A percentile compares a stretch with the other conserved stretches of the same genome.
Evolutionary conservation across 768 basidiomycete genomes (phyloP).

Genomic region (Leucocoprinus birnbaumii): DNA sequence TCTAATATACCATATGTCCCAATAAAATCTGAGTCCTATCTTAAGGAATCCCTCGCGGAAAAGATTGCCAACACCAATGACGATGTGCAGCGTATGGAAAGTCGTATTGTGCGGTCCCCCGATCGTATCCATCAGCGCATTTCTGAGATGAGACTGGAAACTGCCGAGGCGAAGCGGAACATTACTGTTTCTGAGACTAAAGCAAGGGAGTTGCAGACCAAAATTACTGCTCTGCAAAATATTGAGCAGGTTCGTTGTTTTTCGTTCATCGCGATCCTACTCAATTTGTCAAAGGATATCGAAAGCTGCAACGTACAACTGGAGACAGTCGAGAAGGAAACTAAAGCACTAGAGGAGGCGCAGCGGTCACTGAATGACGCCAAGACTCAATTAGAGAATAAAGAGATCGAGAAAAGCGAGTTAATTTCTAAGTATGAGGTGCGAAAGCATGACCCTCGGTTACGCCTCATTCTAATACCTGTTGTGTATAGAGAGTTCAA

Average conservation of each 20-base stretch:
- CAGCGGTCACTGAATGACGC: slow-evolving; percentile 69
- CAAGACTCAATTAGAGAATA: slow-evolving; percentile 65
- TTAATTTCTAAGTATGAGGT: slow-evolving; percentile 69
- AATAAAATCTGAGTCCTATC: neutral
- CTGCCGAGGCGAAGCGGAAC: slow-evolving; percentile 67
- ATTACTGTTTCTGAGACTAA: slow-evolving; percentile 68
- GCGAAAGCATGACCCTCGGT: neutral
- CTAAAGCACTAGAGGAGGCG: slow-evolving; percentile 54
- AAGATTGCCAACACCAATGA: slow-evolving; percentile 61
- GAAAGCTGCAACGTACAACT: slow-evolving; percentile 72
- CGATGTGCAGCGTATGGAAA: slow-evolving; percentile 57
- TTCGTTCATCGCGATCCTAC: neutral
- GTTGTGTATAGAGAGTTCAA: slow-evolving; percentile 60
- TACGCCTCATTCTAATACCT: neutral
- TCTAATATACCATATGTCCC: neutral
- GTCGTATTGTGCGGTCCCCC: slow-evolving; percentile 87
- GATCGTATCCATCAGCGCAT: slow-evolving; percentile 87
- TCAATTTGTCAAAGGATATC: slow-evolving; percentile 50
- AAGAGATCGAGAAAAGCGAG: slow-evolving; percentile 73
- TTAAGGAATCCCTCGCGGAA: slow-evolving; percentile 56
- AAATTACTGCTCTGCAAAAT: slow-evolving; percentile 64
- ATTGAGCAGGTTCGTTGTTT: slow-evolving; percentile 64
- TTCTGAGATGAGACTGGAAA: slow-evolving; percentile 64
- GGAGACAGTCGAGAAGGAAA: slow-evolving; percentile 70
- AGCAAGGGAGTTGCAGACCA: slow-evolving; percentile 71